Evolutionary conservation across 2,329 filamentous ascomycete species (phyloP).

Genomic region (Phyllosticta citrichinensis): DNA sequence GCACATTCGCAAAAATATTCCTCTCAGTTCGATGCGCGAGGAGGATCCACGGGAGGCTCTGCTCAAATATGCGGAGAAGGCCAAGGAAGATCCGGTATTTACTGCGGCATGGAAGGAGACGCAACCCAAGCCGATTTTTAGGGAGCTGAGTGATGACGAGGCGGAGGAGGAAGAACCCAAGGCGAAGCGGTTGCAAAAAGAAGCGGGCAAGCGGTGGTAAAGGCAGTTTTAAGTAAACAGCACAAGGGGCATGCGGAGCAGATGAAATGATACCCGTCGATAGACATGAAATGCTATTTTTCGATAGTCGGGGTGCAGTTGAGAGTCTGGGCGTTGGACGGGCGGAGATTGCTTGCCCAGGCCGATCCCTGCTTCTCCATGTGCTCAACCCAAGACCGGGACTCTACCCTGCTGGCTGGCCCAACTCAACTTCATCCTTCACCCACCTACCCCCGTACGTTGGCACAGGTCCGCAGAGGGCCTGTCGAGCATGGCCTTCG

Average conservation of each 20-base stretch:
- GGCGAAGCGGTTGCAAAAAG: conserved; percentile 9
- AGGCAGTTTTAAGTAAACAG: background rate
- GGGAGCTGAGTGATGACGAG: conserved; percentile 73
- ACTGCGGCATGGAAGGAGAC: conserved; percentile 89
- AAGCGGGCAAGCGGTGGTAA: background rate
- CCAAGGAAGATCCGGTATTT: conserved; percentile 86
- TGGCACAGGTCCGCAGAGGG: background rate
- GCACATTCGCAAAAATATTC: conserved; percentile 80
- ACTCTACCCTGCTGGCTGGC: background rate
- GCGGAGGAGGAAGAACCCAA: conserved; percentile 58
- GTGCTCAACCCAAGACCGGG: background rate
- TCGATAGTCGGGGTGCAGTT: background rate
- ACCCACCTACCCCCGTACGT: background rate
- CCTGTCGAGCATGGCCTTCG: background rate
- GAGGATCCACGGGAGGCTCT: conserved; percentile 92
- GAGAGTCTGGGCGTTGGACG: background rate
- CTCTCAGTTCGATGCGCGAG: conserved; percentile 84
- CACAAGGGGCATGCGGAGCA: background rate
- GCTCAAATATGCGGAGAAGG: conserved; percentile 88
- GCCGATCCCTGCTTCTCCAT: background rate
- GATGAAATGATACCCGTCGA: background rate
- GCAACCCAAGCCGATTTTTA: conserved; percentile 86
- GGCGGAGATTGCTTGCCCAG: background rate
- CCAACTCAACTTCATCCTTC: background rate
- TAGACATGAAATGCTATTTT: background rate